Base-by-base conservation (phyloP, 2,329 filamentous ascomycete species). In the Diaporthe vaccinii region DNA sequence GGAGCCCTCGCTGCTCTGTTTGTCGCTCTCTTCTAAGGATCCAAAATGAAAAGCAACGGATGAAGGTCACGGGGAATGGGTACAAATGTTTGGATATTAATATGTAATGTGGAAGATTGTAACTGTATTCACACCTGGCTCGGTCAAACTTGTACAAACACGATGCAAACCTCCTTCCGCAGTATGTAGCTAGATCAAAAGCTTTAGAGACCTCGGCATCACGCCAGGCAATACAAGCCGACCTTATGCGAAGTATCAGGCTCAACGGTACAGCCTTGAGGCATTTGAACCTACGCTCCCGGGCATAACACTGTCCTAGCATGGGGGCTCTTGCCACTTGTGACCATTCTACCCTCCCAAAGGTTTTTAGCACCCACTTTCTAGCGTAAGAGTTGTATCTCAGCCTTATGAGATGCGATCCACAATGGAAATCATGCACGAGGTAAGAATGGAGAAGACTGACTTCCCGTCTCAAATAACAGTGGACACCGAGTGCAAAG, bases 41-140 rank as follows among this genome's bases (percentile, higher is more conserved):
- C 14, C 15, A 22, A 34, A 28, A 31, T 55, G 9, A 1, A 20
- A 20, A 22, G 9, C n/a, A 28, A 71, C 5, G 39, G 28, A 14
- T 49, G 51, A 15, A n/a, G 55, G 7, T 41, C 28, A 49, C 20
- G 0, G 25, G 22, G 25, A 8, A n/a, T 20, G 68, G 53, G 20
- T 15, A 59, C 53, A n/a, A 1, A 25, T 59, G 28, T 71, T 49
- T 36, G 68, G 68, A 71, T 71, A 36, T 25, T 71, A 71, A 58
- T 59, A 49, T 71, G 53, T 71, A 58, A 59, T 71, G 68, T 57
- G 53, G 53, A 55, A 41, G 65, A 69, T 22, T 41, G 65, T 71
- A 59, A 59, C 49, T 59, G 68, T 71, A 71, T 69, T 55, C 8
- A 55, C 49, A 25, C 14, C 15, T 55, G 65, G 46, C n/a, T 55